phyloP scores from a whole-genome alignment of 2,329 filamentous ascomycete species.

The Huntiella bhutanensis region DNA sequence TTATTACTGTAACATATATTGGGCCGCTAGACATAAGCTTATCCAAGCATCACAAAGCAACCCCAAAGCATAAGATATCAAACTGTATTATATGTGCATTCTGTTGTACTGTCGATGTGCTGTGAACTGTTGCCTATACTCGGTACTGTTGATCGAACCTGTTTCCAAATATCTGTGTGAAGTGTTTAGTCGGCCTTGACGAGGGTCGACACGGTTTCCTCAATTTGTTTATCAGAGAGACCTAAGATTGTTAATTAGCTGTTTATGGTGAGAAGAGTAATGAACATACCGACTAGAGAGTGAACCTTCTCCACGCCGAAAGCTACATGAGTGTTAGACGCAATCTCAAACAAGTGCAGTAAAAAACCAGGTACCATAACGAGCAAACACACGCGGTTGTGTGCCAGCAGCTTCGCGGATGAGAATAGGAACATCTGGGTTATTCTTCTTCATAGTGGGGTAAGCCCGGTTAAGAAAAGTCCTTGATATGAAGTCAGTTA shows the following conservation, averaged over 20 bases:
- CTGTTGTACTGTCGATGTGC: slow-evolving; percentile 2
- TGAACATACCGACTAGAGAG: slow-evolving; percentile 28
- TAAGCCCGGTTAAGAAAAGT: slow-evolving; percentile 82
- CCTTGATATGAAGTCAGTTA: slow-evolving; percentile 27
- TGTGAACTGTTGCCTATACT: too few species aligned
- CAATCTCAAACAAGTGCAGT: not conserved
- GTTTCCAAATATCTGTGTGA: not conserved
- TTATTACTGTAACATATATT: not conserved
- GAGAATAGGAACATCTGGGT: slow-evolving; percentile 83
- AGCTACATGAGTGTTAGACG: slow-evolving; percentile 20
- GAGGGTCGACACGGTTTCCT: slow-evolving; percentile 35
- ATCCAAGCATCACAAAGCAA: not conserved
- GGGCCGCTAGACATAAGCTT: not conserved
- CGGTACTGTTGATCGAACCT: not conserved
- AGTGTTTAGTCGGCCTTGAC: slow-evolving; percentile 24
- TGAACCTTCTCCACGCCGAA: slow-evolving; percentile 38
- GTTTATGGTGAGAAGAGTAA: slow-evolving; percentile 13
- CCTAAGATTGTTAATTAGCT: slow-evolving; percentile 17
- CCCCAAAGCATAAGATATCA: not conserved
- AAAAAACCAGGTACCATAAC: slow-evolving; percentile 53
- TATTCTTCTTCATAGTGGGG: slow-evolving; percentile 98
- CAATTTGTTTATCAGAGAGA: slow-evolving; percentile 40
- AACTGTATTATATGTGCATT: not conserved
- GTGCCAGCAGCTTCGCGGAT: slow-evolving; percentile 80
- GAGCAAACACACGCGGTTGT: slow-evolving; percentile 69